These are phyloP conservation scores for Agarophyton chilense DNA, from an alignment of 23 red algal genomes.

Conservation along the genomic window DNA sequence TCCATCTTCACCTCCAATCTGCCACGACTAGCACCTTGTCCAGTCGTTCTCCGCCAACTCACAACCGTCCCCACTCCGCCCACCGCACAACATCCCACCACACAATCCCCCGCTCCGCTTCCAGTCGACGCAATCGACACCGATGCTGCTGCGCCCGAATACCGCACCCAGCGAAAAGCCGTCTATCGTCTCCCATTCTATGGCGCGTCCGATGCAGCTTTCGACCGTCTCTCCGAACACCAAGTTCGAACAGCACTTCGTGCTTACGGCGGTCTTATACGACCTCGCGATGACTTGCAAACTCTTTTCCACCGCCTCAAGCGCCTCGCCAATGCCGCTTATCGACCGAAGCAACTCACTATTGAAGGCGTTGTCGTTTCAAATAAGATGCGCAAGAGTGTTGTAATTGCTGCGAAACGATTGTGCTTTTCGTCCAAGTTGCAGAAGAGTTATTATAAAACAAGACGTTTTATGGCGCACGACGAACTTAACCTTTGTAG, in stretches of 20 bases:
- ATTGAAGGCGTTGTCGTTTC: constrained; percentile 82
- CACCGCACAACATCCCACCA: no score
- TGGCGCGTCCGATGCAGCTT: constrained; percentile 12
- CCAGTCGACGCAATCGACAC: neutral
- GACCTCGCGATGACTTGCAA: constrained; percentile 1
- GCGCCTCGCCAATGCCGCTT: constrained; percentile 18
- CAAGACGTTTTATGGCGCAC: constrained; percentile 87
- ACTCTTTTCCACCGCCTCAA: constrained; percentile 47
- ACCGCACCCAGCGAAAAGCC: constrained; percentile 45
- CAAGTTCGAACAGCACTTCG: constrained; percentile 45
- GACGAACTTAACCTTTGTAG: constrained; percentile 82
- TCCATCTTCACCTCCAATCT: no score
- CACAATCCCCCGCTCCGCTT: neutral
- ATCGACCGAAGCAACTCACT: constrained; percentile 55
- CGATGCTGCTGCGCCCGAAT: neutral
- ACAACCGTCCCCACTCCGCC: no score
- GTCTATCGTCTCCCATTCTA: constrained; percentile 79
- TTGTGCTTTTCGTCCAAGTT: constrained; percentile 42
- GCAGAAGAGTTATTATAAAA: constrained; percentile 55
- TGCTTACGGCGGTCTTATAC: constrained; percentile 74
- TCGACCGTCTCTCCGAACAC: constrained; percentile 30
- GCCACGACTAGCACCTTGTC: no score
- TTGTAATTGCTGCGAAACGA: constrained; percentile 67
- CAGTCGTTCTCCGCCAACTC: no score
- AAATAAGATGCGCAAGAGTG: constrained; percentile 78